These are phyloP conservation scores for Alternaria sp. DNA, from an alignment of 2,329 filamentous ascomycete species.

Conservation along the genomic window DNA sequence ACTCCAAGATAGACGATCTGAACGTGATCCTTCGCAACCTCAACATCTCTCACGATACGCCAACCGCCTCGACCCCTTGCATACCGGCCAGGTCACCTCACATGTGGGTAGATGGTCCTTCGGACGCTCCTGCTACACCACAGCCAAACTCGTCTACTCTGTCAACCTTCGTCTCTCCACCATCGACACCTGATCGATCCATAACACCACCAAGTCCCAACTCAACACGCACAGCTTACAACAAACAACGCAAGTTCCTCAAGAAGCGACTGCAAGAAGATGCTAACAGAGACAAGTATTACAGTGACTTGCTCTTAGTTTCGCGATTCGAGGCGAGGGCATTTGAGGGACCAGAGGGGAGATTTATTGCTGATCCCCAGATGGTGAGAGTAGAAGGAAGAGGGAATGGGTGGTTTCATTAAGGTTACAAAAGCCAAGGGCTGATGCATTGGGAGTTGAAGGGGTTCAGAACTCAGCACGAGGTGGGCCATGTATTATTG, in stretches of 20 bases:
- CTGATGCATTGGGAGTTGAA: no score
- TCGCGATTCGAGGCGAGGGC: neutral
- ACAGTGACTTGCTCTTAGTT: neutral
- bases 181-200: accelerated
- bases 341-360: neutral
- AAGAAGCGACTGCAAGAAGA: neutral
- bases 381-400: no score
- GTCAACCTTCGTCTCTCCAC: no score
- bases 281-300: neutral
- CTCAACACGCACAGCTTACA: neutral
- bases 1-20: neutral
- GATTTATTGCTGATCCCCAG: neutral
- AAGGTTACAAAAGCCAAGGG: no score
- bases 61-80: neutral
- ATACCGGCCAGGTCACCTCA: neutral
- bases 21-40: neutral
- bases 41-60: neutral
- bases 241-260: neutral
- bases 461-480: no score
- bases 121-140: neutral
- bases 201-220: neutral
- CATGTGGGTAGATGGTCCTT: neutral
- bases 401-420: neutral
- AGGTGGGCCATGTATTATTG: no score
- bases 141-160: no score